A percentile compares a stretch with the other conserved stretches of the same genome.
These are phyloP conservation scores for Pleurotus giganteus DNA, from an alignment of 768 basidiomycete species.

Conservation along the genomic window DNA sequence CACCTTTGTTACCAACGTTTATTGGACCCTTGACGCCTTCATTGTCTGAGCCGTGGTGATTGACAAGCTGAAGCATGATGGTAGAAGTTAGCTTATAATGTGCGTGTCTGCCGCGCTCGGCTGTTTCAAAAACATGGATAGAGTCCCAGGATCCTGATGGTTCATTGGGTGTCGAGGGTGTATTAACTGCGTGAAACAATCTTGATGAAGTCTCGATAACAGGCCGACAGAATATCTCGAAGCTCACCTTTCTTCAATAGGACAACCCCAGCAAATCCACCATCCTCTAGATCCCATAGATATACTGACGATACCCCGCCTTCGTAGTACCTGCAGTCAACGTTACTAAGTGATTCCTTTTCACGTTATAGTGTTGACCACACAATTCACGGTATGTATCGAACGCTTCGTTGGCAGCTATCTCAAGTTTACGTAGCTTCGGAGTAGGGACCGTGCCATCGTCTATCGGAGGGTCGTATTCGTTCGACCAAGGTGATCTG, in stretches of 20 bases:
- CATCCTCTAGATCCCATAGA: constrained; percentile 97
- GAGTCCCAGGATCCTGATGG: constrained; percentile 95
- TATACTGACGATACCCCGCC: constrained; percentile 98
- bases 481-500: constrained; percentile 98
- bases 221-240: not conserved
- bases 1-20: constrained; percentile 1
- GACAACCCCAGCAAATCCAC: constrained; percentile 95
- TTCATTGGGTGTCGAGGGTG: constrained; percentile 49
- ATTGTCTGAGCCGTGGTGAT: constrained; percentile 38
- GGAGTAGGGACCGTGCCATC: constrained; percentile 86
- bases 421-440: constrained; percentile 87
- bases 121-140: constrained; percentile 94
- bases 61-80: constrained; percentile 89
- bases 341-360: not conserved
- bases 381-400: constrained; percentile 97
- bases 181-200: constrained; percentile 48
- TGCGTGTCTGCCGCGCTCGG: constrained; percentile 88
- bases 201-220: not conserved
- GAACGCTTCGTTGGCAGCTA: constrained; percentile 93
- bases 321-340: constrained; percentile 78
- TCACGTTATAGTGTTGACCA: constrained; percentile 6
- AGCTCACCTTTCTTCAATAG: constrained; percentile 87
- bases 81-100: constrained; percentile 98
- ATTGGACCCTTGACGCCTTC: constrained; percentile 25
- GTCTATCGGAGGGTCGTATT: constrained; percentile 87